A percentile compares a stretch with the other conserved stretches of the same genome.
Conservation (phyloP, 1,139 yeast species). For the Blastobotrys malaysiensis region DNA sequence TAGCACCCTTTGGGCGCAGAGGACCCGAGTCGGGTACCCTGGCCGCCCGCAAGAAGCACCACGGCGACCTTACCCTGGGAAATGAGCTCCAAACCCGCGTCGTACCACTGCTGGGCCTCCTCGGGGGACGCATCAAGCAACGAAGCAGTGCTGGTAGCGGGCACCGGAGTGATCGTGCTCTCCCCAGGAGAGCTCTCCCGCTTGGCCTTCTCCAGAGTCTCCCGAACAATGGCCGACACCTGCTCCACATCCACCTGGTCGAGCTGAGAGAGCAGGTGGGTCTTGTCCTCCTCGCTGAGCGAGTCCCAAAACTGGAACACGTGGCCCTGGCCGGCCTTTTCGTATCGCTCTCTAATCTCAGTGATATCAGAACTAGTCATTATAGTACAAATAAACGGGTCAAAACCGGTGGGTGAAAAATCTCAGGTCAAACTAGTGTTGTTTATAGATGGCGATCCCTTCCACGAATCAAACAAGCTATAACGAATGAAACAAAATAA, state of each 20-base stretch:
- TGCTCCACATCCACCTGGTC: conserved; percentile 33
- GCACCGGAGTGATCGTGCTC: conserved; percentile 32
- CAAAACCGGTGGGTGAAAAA: neutral
- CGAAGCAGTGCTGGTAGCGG: conserved; percentile 33
- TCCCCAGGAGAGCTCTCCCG: conserved; percentile 27
- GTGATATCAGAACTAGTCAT: conserved; percentile 25
- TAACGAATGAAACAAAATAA: neutral
- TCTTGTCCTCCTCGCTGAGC: conserved; percentile 28
- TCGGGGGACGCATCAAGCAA: conserved; percentile 25
- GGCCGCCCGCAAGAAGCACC: conserved; percentile 95
- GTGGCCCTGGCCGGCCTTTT: conserved; percentile 39
- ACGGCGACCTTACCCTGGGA: conserved; percentile 75
- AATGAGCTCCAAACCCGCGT: conserved; percentile 64
- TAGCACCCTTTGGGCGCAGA: conserved; percentile 90
- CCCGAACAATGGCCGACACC: conserved; percentile 25
- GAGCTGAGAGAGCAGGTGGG: conserved; percentile 31
- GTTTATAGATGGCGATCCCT: neutral
- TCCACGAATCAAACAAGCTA: neutral
- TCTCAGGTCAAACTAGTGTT: neutral
- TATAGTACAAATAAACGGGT: neutral
- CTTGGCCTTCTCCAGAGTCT: conserved; percentile 9
- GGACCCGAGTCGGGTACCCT: conserved; percentile 92
- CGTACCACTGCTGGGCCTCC: conserved; percentile 42
- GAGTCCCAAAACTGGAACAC: conserved; percentile 37
- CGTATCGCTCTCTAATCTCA: conserved; percentile 26